A percentile compares a stretch with the other conserved stretches of the same genome.
Conservation (phyloP, 768 basidiomycete genomes). For the Xerocomellus intermedius region DNA sequence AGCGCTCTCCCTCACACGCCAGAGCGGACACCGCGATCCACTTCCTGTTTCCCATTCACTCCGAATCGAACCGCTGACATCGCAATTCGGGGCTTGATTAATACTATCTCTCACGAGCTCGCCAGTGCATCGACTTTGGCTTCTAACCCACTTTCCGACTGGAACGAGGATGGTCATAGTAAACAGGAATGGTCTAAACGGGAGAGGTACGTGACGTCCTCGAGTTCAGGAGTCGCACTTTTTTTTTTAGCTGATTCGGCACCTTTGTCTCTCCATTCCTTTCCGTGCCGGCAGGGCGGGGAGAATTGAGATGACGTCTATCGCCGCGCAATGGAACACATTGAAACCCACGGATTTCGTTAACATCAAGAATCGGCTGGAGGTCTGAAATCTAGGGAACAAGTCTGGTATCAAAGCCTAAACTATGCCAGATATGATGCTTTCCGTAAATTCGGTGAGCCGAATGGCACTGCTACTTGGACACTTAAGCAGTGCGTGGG, state of each 20-base stretch:
- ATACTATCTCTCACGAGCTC: conserved; percentile 45
- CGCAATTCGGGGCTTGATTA: conserved; percentile 51
- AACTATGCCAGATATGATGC: conserved; percentile 20
- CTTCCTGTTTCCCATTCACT: conserved; percentile 58
- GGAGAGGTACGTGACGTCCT: conserved; percentile 41
- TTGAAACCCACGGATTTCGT: conserved; percentile 53
- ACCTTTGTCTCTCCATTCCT: background rate
- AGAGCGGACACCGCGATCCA: conserved; percentile 49
- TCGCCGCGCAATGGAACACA: conserved; percentile 48
- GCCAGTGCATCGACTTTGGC: conserved; percentile 30
- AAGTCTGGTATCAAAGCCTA: conserved; percentile 8
- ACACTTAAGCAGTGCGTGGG: conserved; percentile 2
- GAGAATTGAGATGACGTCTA: conserved; percentile 51
- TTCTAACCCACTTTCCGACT: conserved; percentile 41
- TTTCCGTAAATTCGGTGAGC: conserved; percentile 12
- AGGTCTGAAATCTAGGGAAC: conserved; percentile 40
- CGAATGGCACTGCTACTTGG: background rate
- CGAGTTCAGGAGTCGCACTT: conserved; percentile 19
- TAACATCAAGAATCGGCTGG: conserved; percentile 51
- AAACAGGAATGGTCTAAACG: conserved; percentile 59
- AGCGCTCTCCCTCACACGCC: conserved; percentile 50
- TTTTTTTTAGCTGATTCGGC: conserved; percentile 9
- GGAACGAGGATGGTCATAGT: conserved; percentile 51
- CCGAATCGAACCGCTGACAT: conserved; percentile 58
- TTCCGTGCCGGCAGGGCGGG: conserved; percentile 43